These are phyloP conservation scores for Scleromitrula shiraiana DNA, from an alignment of 2,329 filamentous ascomycete species.

Conservation along the genomic window DNA sequence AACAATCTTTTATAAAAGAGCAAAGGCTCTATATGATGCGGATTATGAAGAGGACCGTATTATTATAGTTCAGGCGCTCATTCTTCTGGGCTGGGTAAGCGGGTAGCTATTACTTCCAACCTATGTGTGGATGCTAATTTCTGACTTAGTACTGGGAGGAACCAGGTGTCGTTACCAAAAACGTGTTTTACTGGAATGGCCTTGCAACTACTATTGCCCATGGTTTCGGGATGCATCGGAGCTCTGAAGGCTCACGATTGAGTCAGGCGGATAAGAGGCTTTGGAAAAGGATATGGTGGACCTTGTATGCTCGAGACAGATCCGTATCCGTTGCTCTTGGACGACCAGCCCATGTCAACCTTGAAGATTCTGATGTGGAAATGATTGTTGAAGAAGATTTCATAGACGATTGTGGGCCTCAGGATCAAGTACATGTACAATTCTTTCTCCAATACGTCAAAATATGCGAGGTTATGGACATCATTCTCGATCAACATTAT, in stretches of 20 bases:
- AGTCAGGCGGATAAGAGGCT: conserved; percentile 76
- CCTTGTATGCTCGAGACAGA: conserved; percentile 85
- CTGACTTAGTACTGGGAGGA: conserved; percentile 82
- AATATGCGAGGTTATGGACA: conserved; percentile 85
- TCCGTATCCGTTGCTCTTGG: conserved; percentile 91
- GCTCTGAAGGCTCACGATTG: conserved; percentile 89
- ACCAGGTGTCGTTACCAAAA: conserved; percentile 95
- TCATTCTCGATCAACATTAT: conserved; percentile 92
- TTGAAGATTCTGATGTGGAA: conserved; percentile 93
- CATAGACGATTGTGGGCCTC: conserved; percentile 62
- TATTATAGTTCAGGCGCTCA: conserved; percentile 87
- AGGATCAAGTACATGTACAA: conserved; percentile 9
- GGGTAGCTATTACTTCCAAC: not conserved
- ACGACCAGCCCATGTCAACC: conserved; percentile 85
- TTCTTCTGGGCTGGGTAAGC: conserved; percentile 82
- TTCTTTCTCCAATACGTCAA: conserved; percentile 15
- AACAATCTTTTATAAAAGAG: conserved; percentile 94
- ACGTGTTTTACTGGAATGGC: conserved; percentile 98
- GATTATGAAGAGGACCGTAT: conserved; percentile 97
- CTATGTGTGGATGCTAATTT: not conserved
- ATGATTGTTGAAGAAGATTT: conserved; percentile 96
- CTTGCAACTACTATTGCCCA: conserved; percentile 93
- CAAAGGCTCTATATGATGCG: conserved; percentile 90
- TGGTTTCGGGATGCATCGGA: conserved; percentile 94
- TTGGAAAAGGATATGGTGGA: conserved; percentile 81